A percentile compares a stretch with the other conserved stretches of the same genome.
phyloP scores from a whole-genome alignment of 2,329 filamentous ascomycete species.

The Neonectria faginata region DNA sequence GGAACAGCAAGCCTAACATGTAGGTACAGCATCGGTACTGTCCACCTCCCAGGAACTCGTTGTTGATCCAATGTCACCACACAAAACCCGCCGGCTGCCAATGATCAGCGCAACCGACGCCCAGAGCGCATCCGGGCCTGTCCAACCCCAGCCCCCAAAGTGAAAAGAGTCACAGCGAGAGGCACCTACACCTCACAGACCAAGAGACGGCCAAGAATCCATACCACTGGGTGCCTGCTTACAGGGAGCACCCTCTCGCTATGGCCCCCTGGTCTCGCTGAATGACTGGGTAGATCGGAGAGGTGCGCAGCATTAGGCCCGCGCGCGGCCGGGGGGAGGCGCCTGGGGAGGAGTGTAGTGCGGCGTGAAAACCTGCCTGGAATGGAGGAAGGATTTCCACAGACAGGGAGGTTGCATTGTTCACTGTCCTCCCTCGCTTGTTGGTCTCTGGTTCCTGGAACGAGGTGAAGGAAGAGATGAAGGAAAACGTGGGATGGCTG shows the following conservation, averaged over 20 bases:
- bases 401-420: neutral
- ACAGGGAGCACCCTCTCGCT: neutral
- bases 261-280: no score
- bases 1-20: neutral
- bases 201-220: neutral
- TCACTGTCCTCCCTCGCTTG: neutral
- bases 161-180: neutral
- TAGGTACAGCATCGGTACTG: no score
- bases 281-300: no score
- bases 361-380: neutral
- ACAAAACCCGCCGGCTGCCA: constrained; percentile 1
- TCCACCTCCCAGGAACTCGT: neutral
- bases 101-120: neutral
- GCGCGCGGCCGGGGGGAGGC: constrained; percentile 1
- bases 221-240: neutral
- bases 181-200: neutral
- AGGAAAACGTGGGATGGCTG: constrained; percentile 4
- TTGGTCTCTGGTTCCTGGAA: neutral
- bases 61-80: neutral
- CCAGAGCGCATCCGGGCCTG: neutral
- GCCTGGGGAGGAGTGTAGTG: neutral
- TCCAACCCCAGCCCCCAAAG: constrained; percentile 5
- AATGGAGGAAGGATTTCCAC: neutral
- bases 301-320: no score
- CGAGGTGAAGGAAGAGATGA: neutral